These are phyloP conservation scores for Fusarium verrucosum DNA, from an alignment of 2,329 filamentous ascomycete genomes.

Conservation along the genomic window DNA sequence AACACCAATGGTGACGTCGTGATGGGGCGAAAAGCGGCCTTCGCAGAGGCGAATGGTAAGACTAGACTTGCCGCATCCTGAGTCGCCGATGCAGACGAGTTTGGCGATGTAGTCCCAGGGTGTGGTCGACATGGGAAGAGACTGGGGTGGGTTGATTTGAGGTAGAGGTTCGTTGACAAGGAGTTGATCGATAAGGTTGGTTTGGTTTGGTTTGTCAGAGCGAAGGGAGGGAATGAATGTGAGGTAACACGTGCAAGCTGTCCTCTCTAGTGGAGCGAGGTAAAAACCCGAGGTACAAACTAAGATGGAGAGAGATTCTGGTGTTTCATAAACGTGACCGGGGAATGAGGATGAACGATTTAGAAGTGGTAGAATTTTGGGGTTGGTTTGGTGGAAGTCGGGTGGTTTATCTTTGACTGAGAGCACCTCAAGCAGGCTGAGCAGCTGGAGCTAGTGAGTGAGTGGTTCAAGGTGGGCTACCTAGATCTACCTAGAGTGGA, in stretches of 20 bases:
- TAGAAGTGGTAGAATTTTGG: slow-evolving; percentile 25
- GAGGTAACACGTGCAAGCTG: slow-evolving; percentile 35
- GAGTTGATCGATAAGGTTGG: slow-evolving; percentile 4
- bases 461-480: slow-evolving; percentile 8
- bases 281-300: slow-evolving; percentile 20
- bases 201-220: no score
- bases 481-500: not conserved
- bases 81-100: slow-evolving; percentile 97
- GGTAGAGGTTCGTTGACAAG: slow-evolving; percentile 4
- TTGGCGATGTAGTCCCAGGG: slow-evolving; percentile 99
- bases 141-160: slow-evolving; percentile 9
- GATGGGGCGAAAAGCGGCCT: slow-evolving; percentile 90
- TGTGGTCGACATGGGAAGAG: slow-evolving; percentile 63
- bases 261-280: slow-evolving; percentile 19
- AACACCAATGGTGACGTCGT: slow-evolving; percentile 97
- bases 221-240: slow-evolving; percentile 4
- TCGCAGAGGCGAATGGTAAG: slow-evolving; percentile 96
- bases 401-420: slow-evolving; percentile 8
- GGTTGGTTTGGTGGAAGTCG: slow-evolving; percentile 17
- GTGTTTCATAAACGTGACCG: slow-evolving; percentile 7
- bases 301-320: not conserved
- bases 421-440: no score
- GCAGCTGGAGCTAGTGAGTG: not conserved
- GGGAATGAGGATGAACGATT: slow-evolving; percentile 1
- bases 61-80: slow-evolving; percentile 93